Evolutionary conservation across 805 yeast genomes (phyloP).

Genomic region (Metschnikowia chrysomelidarum): DNA sequence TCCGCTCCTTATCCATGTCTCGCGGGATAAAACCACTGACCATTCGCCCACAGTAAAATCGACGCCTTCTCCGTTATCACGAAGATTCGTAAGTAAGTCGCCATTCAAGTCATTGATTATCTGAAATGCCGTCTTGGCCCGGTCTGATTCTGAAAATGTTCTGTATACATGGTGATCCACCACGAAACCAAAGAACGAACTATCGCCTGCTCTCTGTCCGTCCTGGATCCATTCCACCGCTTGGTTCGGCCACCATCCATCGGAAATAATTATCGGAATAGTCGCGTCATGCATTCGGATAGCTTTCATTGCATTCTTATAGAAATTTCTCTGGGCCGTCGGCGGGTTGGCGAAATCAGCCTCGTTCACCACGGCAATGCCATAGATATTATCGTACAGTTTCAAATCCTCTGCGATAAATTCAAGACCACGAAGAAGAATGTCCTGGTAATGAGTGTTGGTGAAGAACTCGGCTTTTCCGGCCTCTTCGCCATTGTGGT

Average conservation of each 20-base stretch:
- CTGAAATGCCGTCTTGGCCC: conserved; percentile 57
- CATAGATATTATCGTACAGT: conserved; percentile 65
- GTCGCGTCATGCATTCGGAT: conserved; percentile 54
- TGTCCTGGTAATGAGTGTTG: conserved; percentile 36
- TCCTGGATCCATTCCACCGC: conserved; percentile 67
- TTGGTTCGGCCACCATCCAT: conserved; percentile 88
- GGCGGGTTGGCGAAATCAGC: conserved; percentile 60
- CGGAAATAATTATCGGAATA: conserved; percentile 79
- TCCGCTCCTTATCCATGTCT: conserved; percentile 62
- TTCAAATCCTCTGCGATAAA: conserved; percentile 62
- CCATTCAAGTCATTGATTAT: conserved; percentile 56
- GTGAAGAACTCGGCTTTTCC: conserved; percentile 66
- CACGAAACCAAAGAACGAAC: conserved; percentile 56
- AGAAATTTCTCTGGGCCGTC: conserved; percentile 55
- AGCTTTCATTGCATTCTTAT: conserved; percentile 57
- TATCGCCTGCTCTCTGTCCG: conserved; percentile 35
- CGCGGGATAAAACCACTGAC: conserved; percentile 79
- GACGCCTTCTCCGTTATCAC: conserved; percentile 42
- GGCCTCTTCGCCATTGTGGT: conserved; percentile 72
- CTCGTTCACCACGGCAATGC: conserved; percentile 84
- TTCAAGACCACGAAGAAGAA: conserved; percentile 50
- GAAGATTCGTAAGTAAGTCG: conserved; percentile 48
- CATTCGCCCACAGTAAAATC: conserved; percentile 88
- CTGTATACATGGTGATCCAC: conserved; percentile 86
- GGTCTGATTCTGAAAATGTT: conserved; percentile 77